A percentile compares a stretch with the other conserved stretches of the same genome.
These are phyloP conservation scores for Kodamaea plutei DNA, from an alignment of 1,139 yeast species.

Conservation along the genomic window DNA sequence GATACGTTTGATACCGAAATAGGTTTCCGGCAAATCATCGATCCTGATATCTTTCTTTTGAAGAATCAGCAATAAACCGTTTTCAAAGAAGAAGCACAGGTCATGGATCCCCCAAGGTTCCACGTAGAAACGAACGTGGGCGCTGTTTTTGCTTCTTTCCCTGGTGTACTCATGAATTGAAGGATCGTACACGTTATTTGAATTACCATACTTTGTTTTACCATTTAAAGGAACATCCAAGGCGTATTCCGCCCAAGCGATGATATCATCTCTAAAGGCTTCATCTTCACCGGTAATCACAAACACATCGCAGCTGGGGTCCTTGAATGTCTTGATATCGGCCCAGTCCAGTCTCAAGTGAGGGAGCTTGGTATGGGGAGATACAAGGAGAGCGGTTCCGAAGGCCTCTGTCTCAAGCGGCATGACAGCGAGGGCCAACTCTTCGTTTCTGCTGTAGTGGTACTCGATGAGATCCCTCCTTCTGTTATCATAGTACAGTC, in stretches of 20 bases:
- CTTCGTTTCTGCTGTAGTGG: constrained; percentile 7
- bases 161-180: constrained; percentile 16
- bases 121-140: constrained; percentile 22
- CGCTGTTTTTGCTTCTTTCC: constrained; percentile 13
- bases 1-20: constrained; percentile 26
- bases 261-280: constrained; percentile 38
- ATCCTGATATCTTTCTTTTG: constrained; percentile 6
- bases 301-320: constrained; percentile 25
- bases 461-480: constrained; percentile 29
- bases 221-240: constrained; percentile 25
- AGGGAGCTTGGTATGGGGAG: constrained; percentile 19
- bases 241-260: constrained; percentile 34
- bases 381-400: constrained; percentile 13
- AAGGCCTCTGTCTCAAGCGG: constrained; percentile 13
- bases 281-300: constrained; percentile 43
- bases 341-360: constrained; percentile 27
- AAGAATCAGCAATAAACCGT: constrained; percentile 10
- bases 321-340: constrained; percentile 28
- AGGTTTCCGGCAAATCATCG: constrained; percentile 14
- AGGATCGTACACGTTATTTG: constrained; percentile 20
- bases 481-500: constrained; percentile 33
- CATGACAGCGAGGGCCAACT: constrained; percentile 7
- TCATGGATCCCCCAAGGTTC: constrained; percentile 49
- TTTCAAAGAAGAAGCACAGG: constrained; percentile 32
- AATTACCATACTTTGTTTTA: constrained; percentile 22